Conservation (phyloP, 352 stramenopile species). For the Phytopythium ostracodes region DNA sequence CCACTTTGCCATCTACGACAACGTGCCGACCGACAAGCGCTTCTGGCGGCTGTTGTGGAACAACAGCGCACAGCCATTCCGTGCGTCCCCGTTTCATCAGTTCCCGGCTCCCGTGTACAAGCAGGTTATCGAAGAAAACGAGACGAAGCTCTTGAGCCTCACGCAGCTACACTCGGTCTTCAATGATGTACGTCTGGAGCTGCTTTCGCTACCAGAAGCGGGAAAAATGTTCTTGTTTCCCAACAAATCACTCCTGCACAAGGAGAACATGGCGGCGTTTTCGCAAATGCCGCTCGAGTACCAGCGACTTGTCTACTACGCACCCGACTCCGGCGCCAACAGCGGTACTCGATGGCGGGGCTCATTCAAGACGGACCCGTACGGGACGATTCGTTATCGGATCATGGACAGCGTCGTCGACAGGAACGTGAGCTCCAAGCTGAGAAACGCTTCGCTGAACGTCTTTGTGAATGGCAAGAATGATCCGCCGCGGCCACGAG, state of each 20-base stretch:
- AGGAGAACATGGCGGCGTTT: conserved; percentile 36
- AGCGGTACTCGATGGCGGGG: conserved; percentile 18
- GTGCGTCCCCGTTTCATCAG: conserved; percentile 19
- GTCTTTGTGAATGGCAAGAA: conserved; percentile 57
- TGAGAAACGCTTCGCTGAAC: conserved; percentile 24
- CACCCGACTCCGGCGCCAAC: conserved; percentile 34
- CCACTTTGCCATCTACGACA: conserved; percentile 63
- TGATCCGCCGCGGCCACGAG: conserved; percentile 27
- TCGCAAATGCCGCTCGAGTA: conserved; percentile 32
- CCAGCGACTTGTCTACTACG: conserved; percentile 53
- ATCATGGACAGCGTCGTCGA: conserved; percentile 27
- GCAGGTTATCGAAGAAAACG: conserved; percentile 40
- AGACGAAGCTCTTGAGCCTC: conserved; percentile 39
- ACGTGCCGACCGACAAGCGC: conserved; percentile 21
- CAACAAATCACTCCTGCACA: conserved; percentile 35
- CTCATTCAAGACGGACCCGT: conserved; percentile 14
- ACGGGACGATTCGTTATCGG: conserved; percentile 28
- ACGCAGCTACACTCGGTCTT: conserved; percentile 58
- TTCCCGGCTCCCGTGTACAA: conserved; percentile 30
- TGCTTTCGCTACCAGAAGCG: conserved; percentile 38
- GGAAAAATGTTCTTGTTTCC: conserved; percentile 52
- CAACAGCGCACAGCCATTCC: not conserved
- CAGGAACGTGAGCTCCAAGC: conserved; percentile 25
- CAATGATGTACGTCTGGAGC: conserved; percentile 48
- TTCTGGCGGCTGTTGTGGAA: conserved; percentile 5